A percentile compares a stretch with the other conserved stretches of the same genome.
Conservation (phyloP, 2,329 filamentous ascomycete species). For the Orbilia brochopaga region DNA sequence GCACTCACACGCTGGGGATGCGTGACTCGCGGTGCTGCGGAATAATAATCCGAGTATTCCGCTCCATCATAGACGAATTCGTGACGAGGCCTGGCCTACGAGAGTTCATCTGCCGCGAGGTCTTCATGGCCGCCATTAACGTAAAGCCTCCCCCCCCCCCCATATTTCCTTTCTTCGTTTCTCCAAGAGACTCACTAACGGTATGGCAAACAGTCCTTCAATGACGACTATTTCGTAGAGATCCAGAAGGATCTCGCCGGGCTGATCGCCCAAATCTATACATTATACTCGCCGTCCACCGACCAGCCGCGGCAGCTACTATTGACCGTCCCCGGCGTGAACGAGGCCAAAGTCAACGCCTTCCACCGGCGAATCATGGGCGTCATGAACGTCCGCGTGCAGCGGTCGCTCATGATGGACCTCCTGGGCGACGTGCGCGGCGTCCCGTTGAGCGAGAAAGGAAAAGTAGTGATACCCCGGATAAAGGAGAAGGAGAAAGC, state of each 20-base stretch:
- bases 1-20: constrained; percentile 86
- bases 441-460: constrained; percentile 90
- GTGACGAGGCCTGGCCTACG: constrained; percentile 64
- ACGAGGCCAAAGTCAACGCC: constrained; percentile 69
- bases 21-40: constrained; percentile 86
- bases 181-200: background rate
- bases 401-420: constrained; percentile 81
- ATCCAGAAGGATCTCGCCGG: constrained; percentile 89
- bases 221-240: constrained; percentile 96
- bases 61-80: constrained; percentile 83
- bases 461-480: constrained; percentile 68
- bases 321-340: constrained; percentile 79
- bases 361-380: constrained; percentile 69
- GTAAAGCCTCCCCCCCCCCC: constrained; percentile 61
- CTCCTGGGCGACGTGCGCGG: constrained; percentile 85
- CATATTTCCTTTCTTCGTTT: background rate
- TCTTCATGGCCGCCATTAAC: constrained; percentile 71
- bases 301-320: constrained; percentile 76
- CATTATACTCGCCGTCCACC: constrained; percentile 74
- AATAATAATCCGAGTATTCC: constrained; percentile 83
- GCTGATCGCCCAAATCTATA: constrained; percentile 83
- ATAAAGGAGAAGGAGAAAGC: constrained; percentile 60
- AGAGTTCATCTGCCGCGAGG: constrained; percentile 86
- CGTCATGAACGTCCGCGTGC: constrained; percentile 57
- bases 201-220: constrained; percentile 66